These are phyloP conservation scores for Panaeolus cyanescens DNA, from an alignment of 768 basidiomycete genomes.

Conservation along the genomic window DNA sequence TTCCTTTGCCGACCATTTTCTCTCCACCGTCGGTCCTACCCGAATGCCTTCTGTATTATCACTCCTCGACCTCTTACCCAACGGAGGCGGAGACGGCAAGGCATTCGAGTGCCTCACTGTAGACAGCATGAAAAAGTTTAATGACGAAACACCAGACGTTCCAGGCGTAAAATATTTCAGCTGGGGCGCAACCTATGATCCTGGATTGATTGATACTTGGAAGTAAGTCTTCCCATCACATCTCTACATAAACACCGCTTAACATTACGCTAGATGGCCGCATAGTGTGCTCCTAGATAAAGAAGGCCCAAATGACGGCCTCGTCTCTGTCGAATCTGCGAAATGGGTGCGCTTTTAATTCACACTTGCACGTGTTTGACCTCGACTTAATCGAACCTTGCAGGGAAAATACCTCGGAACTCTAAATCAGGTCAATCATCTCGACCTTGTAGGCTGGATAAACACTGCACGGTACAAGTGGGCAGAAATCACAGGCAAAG, in stretches of 20 bases:
- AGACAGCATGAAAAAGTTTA: slow-evolving; percentile 87
- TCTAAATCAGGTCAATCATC: slow-evolving; percentile 85
- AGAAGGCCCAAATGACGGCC: slow-evolving; percentile 93
- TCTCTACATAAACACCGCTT: slow-evolving; percentile 1
- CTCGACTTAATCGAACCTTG: not conserved
- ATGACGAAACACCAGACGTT: slow-evolving; percentile 81
- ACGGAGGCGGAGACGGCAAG: slow-evolving; percentile 91
- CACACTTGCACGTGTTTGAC: not conserved
- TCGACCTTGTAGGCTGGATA: slow-evolving; percentile 93
- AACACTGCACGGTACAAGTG: slow-evolving; percentile 88
- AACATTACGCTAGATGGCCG: slow-evolving; percentile 47
- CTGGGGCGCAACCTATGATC: slow-evolving; percentile 92
- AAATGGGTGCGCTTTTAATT: slow-evolving; percentile 61
- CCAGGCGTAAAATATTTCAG: slow-evolving; percentile 86
- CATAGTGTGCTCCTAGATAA: slow-evolving; percentile 81
- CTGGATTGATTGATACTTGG: slow-evolving; percentile 91
- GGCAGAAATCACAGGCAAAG: slow-evolving; percentile 85
- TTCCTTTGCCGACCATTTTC: slow-evolving; percentile 89
- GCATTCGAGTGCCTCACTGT: slow-evolving; percentile 90
- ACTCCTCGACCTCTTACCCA: slow-evolving; percentile 82
- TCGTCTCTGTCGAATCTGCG: slow-evolving; percentile 86
- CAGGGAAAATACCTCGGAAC: slow-evolving; percentile 96
- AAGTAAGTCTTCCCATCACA: slow-evolving; percentile 43
- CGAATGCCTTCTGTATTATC: slow-evolving; percentile 72
- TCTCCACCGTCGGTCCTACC: slow-evolving; percentile 65